Conservation (phyloP, 2,329 filamentous ascomycete species). For the Fusarium chaquense region DNA sequence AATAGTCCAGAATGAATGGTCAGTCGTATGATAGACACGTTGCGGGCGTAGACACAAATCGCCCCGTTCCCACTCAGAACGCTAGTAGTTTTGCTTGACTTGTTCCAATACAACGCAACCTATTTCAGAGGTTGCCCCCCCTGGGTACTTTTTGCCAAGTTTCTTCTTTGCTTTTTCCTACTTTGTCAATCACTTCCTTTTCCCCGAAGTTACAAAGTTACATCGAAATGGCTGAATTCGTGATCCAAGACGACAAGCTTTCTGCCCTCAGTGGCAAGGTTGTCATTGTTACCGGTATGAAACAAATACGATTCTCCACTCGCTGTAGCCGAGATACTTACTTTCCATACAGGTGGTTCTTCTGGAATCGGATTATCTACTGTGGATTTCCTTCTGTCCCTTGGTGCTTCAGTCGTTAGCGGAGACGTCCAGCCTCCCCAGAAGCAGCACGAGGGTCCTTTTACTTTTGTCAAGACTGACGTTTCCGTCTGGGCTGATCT, state of each 20-base stretch:
- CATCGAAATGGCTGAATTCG: background rate
- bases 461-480: constrained; percentile 58
- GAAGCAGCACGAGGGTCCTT: constrained; percentile 37
- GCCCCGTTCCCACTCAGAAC: background rate
- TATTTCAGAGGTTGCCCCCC: background rate
- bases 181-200: background rate
- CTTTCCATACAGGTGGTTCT: constrained; percentile 59
- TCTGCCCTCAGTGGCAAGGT: constrained; percentile 55
- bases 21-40: background rate
- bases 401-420: constrained; percentile 67
- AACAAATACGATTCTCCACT: background rate
- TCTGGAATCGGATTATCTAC: constrained; percentile 72
- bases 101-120: background rate
- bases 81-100: background rate
- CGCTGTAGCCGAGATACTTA: background rate
- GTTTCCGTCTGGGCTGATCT: constrained; percentile 65
- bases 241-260: constrained; percentile 2
- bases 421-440: constrained; percentile 63
- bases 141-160: background rate
- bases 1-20: background rate
- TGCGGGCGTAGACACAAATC: background rate
- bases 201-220: background rate
- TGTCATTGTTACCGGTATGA: constrained; percentile 61
- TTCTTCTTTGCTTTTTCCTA: background rate
- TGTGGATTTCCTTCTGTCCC: constrained; percentile 61